phyloP scores from a whole-genome alignment of 768 basidiomycete genomes.

The Rhizopogon rudus region DNA sequence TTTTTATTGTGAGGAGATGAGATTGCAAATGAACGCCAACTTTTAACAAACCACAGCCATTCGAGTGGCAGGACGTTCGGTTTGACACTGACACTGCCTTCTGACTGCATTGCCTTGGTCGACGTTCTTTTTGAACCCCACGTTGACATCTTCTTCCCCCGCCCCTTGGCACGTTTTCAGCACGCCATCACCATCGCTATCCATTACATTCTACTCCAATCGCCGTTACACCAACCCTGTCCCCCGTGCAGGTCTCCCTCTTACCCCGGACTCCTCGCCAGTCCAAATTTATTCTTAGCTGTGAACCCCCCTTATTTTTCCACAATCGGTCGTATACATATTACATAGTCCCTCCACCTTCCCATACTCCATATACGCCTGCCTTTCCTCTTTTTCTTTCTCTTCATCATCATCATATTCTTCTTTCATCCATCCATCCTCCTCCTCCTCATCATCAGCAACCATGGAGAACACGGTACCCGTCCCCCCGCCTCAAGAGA shows the following conservation, averaged over 20 bases:
- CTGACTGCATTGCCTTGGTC: slow-evolving; percentile 14
- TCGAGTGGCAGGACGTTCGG: too few species aligned
- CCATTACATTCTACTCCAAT: slow-evolving; percentile 10
- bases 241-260: slow-evolving; percentile 17
- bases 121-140: slow-evolving; percentile 21
- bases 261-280: slow-evolving; percentile 27
- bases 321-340: slow-evolving; percentile 14
- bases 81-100: too few species aligned
- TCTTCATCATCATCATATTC: slow-evolving; percentile 5
- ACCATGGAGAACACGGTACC: slow-evolving; percentile 20
- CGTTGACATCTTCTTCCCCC: slow-evolving; percentile 14
- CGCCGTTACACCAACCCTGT: slow-evolving; percentile 10
- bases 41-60: too few species aligned
- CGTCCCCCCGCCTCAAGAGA: slow-evolving; percentile 25
- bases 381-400: slow-evolving; percentile 9
- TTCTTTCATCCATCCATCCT: slow-evolving; percentile 6
- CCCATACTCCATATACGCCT: slow-evolving; percentile 1
- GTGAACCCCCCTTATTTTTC: slow-evolving; percentile 8
- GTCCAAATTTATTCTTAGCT: too few species aligned
- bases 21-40: too few species aligned
- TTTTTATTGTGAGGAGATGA: too few species aligned
- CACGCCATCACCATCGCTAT: too few species aligned
- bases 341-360: too few species aligned
- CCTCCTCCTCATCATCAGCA: slow-evolving; percentile 6
- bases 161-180: slow-evolving; percentile 7